phyloP scores from a whole-genome alignment of 2,329 filamentous ascomycete genomes.

The Aspergillus aculeatinus region DNA sequence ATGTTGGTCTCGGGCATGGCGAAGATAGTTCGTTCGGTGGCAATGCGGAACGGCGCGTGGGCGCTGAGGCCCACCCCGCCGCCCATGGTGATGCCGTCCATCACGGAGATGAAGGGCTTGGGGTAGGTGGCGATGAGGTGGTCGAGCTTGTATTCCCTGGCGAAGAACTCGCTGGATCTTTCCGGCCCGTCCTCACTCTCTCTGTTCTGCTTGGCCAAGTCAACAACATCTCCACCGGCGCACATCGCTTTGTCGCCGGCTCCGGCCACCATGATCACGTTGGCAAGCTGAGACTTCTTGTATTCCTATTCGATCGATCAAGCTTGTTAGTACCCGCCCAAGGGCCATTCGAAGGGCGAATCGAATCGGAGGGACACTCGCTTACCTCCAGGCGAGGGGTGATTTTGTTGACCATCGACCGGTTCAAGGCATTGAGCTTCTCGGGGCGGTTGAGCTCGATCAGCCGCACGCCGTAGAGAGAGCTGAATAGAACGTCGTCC shows the following conservation, averaged over 20 bases:
- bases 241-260: conserved; percentile 83
- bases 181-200: conserved; percentile 67
- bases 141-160: conserved; percentile 91
- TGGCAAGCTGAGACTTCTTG: conserved; percentile 91
- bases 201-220: conserved; percentile 71
- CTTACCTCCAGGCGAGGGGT: conserved; percentile 70
- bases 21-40: conserved; percentile 91
- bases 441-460: conserved; percentile 91
- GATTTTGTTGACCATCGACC: conserved; percentile 94
- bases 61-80: conserved; percentile 92
- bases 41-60: conserved; percentile 93
- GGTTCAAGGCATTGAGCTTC: conserved; percentile 90
- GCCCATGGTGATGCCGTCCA: conserved; percentile 98
- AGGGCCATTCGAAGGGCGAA: background rate
- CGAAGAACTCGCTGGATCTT: conserved; percentile 82
- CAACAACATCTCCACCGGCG: conserved; percentile 86
- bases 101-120: conserved; percentile 92
- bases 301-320: conserved; percentile 62
- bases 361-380: background rate
- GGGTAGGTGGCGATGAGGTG: conserved; percentile 90
- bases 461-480: conserved; percentile 82
- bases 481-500: conserved; percentile 91
- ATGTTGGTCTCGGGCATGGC: conserved; percentile 99
- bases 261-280: conserved; percentile 89
- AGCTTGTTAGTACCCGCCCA: conserved; percentile 15